Evolutionary conservation across 805 yeast species (phyloP), one percentile per base, ranked within the genome.

Genomic region (Priceomyces medius): DNA sequence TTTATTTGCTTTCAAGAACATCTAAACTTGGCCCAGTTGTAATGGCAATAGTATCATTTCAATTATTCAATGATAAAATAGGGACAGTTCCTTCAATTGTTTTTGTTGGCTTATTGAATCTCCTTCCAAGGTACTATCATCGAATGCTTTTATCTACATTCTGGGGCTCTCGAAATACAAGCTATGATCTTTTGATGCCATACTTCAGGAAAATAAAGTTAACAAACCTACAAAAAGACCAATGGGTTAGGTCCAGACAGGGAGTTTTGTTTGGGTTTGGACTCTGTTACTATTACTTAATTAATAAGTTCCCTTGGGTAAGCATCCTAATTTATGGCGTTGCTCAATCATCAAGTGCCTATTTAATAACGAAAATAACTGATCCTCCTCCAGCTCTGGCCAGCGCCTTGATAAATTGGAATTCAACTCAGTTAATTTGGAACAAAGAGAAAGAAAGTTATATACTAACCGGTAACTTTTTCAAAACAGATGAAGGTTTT

Each of bases 181-280:
- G 68, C 37, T 59, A 70, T 29, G 78, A 75, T 32, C 63, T 80
- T 37, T 63, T 80, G 28, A 51, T 56, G 4, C 83, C 83, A 3
- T 80, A 76, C 53, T 75, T 80, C 54, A 50, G 63, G 7, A 59
- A 74, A 9, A 59, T 78, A 16, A 74, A 76, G 9, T 71, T 77
- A 42, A 56, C 71, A 3, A 53, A 52, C 4, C 47, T 58, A n/a
- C 76, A 76, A 40, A 63, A 65, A 31, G 58, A 65, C 13, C 68
- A 63, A 40, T 80, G 85, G 85, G 58, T 68, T 35, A 63, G 63
- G 9, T 68, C 79, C 10, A 64, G 85, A 29, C 78, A 75, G 41
- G 84, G 83, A 0, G 66, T 76, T 21, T 56, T 81, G 38, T 73
- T 74, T 46, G 84, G 83, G 4, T 79, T 79, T 47, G 79, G 83